These are phyloP conservation scores for Amylocarpus encephaloides DNA, from an alignment of 2,329 filamentous ascomycete species.

Conservation along the genomic window DNA sequence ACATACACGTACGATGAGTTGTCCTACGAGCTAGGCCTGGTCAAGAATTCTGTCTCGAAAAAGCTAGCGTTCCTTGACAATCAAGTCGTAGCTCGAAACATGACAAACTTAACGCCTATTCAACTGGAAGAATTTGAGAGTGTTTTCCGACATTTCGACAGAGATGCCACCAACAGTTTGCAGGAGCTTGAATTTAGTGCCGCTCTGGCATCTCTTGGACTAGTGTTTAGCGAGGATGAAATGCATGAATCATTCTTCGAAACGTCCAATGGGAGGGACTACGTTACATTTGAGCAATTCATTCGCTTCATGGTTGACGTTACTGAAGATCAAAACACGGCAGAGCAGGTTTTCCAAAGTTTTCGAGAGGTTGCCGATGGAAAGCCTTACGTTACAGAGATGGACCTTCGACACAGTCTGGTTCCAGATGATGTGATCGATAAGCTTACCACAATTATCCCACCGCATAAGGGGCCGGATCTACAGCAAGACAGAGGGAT, in stretches of 20 bases:
- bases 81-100: constrained; percentile 94
- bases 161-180: constrained; percentile 82
- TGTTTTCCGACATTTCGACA: constrained; percentile 96
- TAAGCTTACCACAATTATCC: constrained; percentile 82
- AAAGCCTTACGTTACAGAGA: constrained; percentile 97
- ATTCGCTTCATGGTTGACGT: constrained; percentile 99
- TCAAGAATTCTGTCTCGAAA: constrained; percentile 88
- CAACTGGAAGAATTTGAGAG: constrained; percentile 98
- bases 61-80: constrained; percentile 96
- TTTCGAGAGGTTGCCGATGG: constrained; percentile 97
- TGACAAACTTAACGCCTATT: constrained; percentile 98
- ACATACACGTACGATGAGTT: constrained; percentile 98
- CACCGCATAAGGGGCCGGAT: constrained; percentile 75
- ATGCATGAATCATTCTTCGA: constrained; percentile 94
- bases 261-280: constrained; percentile 70
- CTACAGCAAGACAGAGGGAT: constrained; percentile 76
- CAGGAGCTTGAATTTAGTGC: constrained; percentile 95
- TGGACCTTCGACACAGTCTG: constrained; percentile 89
- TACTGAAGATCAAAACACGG: constrained; percentile 97
- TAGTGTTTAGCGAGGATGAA: constrained; percentile 95
- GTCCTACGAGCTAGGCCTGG: constrained; percentile 84
- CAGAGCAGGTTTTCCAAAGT: constrained; percentile 96
- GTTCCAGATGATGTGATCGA: constrained; percentile 98
- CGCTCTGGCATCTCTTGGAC: constrained; percentile 84
- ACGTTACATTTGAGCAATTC: constrained; percentile 96